Evolutionary conservation across 2,329 filamentous ascomycete species (phyloP).

Genomic region (Diaporthe ampelina): DNA sequence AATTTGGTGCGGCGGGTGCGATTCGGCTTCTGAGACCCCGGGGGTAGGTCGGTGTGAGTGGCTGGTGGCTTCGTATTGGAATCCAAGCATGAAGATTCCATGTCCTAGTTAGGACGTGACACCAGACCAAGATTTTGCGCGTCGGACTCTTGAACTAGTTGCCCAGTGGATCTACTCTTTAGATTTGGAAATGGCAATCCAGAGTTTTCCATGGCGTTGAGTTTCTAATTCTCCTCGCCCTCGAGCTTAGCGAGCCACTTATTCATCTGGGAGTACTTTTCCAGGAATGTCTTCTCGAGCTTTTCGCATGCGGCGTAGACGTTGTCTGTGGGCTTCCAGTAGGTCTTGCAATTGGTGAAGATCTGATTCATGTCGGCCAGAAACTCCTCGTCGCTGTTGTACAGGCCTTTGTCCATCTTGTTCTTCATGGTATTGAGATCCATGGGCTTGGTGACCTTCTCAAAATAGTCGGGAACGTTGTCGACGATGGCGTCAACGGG

Average conservation of each 20-base stretch:
- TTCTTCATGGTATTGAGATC: slow-evolving; percentile 71
- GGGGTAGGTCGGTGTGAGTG: background rate
- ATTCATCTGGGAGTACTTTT: slow-evolving; percentile 66
- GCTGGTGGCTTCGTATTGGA: background rate
- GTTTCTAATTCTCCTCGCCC: slow-evolving; percentile 53
- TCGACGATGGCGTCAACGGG: slow-evolving; percentile 70
- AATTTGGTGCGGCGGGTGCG: too few relatives aligned
- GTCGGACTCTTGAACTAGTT: background rate
- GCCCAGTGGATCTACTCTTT: too few relatives aligned
- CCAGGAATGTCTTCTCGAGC: slow-evolving; percentile 66
- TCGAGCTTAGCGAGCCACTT: slow-evolving; percentile 72
- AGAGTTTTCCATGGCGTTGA: too few relatives aligned
- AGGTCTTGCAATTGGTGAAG: slow-evolving; percentile 74
- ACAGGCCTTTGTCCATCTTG: slow-evolving; percentile 70
- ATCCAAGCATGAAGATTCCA: background rate
- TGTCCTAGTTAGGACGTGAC: background rate
- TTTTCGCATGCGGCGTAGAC: slow-evolving; percentile 70
- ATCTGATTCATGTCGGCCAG: slow-evolving; percentile 71
- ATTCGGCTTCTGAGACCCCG: too few relatives aligned
- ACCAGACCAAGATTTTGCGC: too few relatives aligned
- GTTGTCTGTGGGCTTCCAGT: slow-evolving; percentile 68
- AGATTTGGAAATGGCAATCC: background rate
- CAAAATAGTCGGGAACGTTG: slow-evolving; percentile 72
- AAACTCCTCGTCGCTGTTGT: slow-evolving; percentile 67
- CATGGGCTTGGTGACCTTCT: slow-evolving; percentile 73